Evolutionary conservation across 306 rosid genomes (phyloP).

Genomic region (Luffa aegyptiaca): DNA sequence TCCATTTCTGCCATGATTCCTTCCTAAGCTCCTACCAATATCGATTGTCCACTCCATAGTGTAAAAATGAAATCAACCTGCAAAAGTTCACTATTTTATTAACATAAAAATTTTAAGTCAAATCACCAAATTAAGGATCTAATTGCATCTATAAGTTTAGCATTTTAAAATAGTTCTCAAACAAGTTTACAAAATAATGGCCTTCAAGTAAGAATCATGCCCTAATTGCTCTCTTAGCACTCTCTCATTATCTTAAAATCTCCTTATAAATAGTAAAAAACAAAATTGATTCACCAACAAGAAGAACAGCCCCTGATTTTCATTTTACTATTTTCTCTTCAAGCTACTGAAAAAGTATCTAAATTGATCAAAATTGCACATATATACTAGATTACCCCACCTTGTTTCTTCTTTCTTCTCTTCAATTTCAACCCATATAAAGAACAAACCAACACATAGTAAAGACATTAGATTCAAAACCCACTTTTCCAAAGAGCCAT

Average conservation of each 20-base stretch:
- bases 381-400: not conserved
- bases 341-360: not conserved
- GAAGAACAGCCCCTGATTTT: not conserved
- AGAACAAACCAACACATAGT: not conserved
- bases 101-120: not conserved
- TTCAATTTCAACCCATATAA: not conserved
- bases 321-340: not conserved
- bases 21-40: not conserved
- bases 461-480: not conserved
- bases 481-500: not conserved
- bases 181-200: not conserved
- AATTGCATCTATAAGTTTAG: not conserved
- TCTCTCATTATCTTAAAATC: not conserved
- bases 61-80: not conserved
- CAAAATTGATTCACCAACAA: not conserved
- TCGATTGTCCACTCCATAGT: not conserved
- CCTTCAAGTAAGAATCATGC: not conserved
- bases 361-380: not conserved
- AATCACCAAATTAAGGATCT: not conserved
- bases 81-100: not conserved
- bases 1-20: constrained; percentile 5
- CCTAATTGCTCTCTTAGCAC: not conserved
- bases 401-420: not conserved
- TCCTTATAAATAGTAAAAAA: not conserved
- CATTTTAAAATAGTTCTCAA: not conserved